phyloP scores from a whole-genome alignment of 106 monocot genomes.

The Posidonia australis region DNA sequence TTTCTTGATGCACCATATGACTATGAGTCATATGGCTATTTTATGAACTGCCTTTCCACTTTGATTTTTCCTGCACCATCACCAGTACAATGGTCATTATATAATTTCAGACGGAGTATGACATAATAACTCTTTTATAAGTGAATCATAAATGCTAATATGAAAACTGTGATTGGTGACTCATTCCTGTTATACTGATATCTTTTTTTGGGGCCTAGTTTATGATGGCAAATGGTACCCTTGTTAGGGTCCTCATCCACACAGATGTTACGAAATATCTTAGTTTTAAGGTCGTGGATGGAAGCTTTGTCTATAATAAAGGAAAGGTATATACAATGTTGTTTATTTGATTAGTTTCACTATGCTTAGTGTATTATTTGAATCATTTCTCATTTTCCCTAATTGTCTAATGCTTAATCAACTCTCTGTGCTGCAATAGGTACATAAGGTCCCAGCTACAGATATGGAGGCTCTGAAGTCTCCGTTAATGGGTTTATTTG shows the following conservation, averaged over 20 bases:
- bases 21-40: no score
- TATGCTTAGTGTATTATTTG: not conserved
- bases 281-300: constrained; percentile 71
- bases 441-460: constrained; percentile 88
- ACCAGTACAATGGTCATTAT: no score
- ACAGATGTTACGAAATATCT: constrained; percentile 79
- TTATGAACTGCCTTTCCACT: no score
- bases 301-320: constrained; percentile 70
- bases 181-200: not conserved
- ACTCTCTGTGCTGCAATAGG: constrained; percentile 21
- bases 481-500: constrained; percentile 90
- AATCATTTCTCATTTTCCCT: not conserved
- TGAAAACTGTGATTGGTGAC: no score
- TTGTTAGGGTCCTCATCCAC: constrained; percentile 69
- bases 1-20: no score
- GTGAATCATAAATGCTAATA: no score
- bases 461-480: constrained; percentile 92
- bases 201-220: constrained; percentile 28
- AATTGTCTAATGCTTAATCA: not conserved
- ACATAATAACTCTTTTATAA: no score
- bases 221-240: constrained; percentile 91
- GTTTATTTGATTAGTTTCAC: not conserved
- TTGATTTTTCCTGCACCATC: no score
- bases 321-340: constrained; percentile 47
- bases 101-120: no score